phyloP scores from a whole-genome alignment of 805 yeast genomes.

The Kluyveromyces dobzhanskii region DNA sequence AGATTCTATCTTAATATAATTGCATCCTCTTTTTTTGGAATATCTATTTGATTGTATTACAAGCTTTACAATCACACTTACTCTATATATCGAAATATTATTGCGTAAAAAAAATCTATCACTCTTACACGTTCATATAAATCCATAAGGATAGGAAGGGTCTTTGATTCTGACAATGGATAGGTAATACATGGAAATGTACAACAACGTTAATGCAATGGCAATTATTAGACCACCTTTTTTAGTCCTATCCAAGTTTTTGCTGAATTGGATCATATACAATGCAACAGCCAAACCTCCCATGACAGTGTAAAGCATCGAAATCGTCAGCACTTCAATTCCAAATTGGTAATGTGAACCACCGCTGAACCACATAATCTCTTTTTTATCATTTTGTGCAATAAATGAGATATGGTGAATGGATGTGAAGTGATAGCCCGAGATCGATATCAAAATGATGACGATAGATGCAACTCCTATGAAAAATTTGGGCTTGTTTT shows the following conservation, averaged over 20 bases:
- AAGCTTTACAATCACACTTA: too few species aligned
- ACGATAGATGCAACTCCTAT: conserved; percentile 31
- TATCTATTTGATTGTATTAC: too few species aligned
- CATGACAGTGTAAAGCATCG: conserved; percentile 41
- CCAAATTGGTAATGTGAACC: conserved; percentile 67
- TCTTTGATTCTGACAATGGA: conserved; percentile 22
- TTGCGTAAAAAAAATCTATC: too few species aligned
- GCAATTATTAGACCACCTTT: conserved; percentile 14
- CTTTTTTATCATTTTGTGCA: conserved; percentile 41
- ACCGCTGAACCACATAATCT: conserved; percentile 52
- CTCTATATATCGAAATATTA: too few species aligned
- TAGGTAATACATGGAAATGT: conserved; percentile 18
- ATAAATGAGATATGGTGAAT: conserved; percentile 57
- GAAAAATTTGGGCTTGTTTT: conserved; percentile 21
- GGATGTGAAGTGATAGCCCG: conserved; percentile 59
- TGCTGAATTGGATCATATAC: conserved; percentile 29
- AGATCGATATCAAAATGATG: conserved; percentile 36
- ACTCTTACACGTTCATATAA: too few species aligned
- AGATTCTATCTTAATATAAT: too few species aligned
- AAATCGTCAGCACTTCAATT: conserved; percentile 49
- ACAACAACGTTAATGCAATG: conserved; percentile 13
- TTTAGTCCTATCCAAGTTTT: conserved; percentile 12
- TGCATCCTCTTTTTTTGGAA: too few species aligned
- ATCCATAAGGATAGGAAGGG: conserved; percentile 22
- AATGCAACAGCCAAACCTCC: conserved; percentile 35